Evolutionary conservation across 306 rosid genomes (phyloP).

Genomic region (Urtica urens): DNA sequence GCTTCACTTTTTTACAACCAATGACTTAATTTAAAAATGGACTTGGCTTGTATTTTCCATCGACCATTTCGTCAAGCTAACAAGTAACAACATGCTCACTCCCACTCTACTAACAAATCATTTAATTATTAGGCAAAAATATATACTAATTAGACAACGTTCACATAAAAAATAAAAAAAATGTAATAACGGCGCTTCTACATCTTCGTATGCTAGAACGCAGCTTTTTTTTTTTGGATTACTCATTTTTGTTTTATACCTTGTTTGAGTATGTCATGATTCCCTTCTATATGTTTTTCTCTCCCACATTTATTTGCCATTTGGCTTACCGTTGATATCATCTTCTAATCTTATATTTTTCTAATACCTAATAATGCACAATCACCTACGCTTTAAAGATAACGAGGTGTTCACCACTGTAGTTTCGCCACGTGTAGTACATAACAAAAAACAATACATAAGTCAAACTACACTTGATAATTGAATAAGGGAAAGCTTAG

Average conservation of each 20-base stretch:
- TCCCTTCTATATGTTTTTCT: not conserved
- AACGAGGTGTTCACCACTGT: not conserved
- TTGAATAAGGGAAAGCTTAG: not conserved
- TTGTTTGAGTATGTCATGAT: not conserved
- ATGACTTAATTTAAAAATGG: not conserved
- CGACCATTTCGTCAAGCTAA: not conserved
- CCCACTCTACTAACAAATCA: not conserved
- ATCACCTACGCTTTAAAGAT: not conserved
- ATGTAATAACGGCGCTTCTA: not conserved
- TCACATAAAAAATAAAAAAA: not conserved
- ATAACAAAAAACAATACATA: not conserved
- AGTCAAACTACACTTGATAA: not conserved
- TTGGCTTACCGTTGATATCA: not conserved
- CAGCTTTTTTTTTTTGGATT: too few relatives aligned
- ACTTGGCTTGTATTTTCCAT: not conserved
- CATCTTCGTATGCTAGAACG: too few relatives aligned
- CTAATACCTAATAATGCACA: not conserved
- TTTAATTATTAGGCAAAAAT: not conserved
- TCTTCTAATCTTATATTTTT: not conserved
- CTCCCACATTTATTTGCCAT: not conserved
- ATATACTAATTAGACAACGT: not conserved
- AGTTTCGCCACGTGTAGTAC: not conserved
- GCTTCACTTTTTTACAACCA: conserved; percentile 4
- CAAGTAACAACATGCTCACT: not conserved
- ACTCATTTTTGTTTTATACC: too few relatives aligned